These are phyloP conservation scores for Heterobasidion occidentale DNA, from an alignment of 1,284 basidiomycete genomes.

Conservation along the genomic window DNA sequence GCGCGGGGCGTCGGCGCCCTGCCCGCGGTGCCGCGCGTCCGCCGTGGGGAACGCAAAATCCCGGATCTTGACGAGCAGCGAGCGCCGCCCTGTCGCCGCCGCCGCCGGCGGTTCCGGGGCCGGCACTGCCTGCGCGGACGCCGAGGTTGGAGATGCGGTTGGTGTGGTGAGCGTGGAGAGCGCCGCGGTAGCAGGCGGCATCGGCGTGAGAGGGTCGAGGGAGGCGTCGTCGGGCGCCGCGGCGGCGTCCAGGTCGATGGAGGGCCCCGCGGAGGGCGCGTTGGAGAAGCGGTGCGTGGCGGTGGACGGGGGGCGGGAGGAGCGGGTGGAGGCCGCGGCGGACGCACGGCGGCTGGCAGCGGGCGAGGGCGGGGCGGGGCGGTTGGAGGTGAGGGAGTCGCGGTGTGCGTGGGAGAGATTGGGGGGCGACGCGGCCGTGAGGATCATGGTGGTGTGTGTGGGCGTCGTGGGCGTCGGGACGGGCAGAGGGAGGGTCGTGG, in stretches of 20 bases:
- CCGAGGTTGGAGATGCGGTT: constrained; percentile 3
- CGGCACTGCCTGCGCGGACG: constrained; percentile 1
- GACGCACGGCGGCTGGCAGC: constrained; percentile 50
- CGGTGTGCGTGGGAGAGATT: constrained; percentile 12
- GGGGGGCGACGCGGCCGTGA: background rate
- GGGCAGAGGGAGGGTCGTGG: too few species aligned
- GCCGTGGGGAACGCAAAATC: constrained; percentile 49
- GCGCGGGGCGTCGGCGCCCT: constrained; percentile 44
- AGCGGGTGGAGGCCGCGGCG: constrained; percentile 25
- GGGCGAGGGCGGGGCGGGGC: constrained; percentile 62
- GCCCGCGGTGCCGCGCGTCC: constrained; percentile 49
- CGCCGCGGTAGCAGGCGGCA: too few species aligned
- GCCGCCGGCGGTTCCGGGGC: constrained; percentile 6
- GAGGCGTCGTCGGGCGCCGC: background rate
- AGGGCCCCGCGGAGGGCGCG: background rate
- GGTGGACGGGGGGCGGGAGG: background rate
- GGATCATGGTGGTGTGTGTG: background rate
- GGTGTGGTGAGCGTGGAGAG: too few species aligned
- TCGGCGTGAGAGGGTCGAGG: too few species aligned
- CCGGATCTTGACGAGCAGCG: constrained; percentile 41
- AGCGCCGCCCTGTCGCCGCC: constrained; percentile 13
- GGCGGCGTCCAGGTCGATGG: constrained; percentile 2
- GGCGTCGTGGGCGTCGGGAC: constrained; percentile 11
- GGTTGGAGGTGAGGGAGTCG: constrained; percentile 40
- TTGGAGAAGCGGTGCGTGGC: too few species aligned